A percentile compares a stretch with the other conserved stretches of the same genome.
These are phyloP conservation scores for Sutorius eximius DNA, from an alignment of 1,284 basidiomycete genomes.

Conservation along the genomic window DNA sequence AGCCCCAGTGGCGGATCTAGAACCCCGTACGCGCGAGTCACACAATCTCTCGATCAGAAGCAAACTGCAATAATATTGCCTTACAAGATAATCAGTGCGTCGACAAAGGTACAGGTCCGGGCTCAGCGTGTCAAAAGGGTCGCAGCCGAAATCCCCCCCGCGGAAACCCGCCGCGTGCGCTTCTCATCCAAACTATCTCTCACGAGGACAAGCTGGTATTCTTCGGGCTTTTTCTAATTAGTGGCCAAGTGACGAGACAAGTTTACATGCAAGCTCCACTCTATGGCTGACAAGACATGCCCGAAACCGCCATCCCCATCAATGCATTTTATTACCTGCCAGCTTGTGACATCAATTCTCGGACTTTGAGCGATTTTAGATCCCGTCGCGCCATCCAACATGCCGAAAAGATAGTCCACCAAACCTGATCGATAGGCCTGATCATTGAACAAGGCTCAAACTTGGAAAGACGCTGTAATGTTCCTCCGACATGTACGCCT, in stretches of 20 bases:
- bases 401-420: too few species aligned
- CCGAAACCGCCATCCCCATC: too few species aligned
- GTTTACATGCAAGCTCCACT: too few species aligned
- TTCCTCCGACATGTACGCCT: neutral
- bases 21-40: too few species aligned
- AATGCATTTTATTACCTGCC: too few species aligned
- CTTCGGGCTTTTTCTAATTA: neutral
- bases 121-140: slow-evolving; percentile 3
- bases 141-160: neutral
- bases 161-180: neutral
- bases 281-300: too few species aligned
- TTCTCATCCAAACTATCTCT: slow-evolving; percentile 5
- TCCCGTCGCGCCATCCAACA: neutral
- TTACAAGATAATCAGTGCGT: neutral
- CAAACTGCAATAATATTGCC: neutral
- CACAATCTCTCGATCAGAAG: neutral
- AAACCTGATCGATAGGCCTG: neutral
- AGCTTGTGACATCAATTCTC: neutral
- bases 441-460: too few species aligned
- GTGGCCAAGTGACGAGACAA: too few species aligned
- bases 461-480: neutral
- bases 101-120: neutral
- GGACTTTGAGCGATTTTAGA: slow-evolving; percentile 1
- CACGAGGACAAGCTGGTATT: neutral
- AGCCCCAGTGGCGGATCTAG: neutral